Conservation (phyloP, 306 rosid genomes). For the Malus domestica region ASM211411v1 NC_041791.1:35141501-35142000, state of each 20-base stretch:
- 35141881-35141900: background rate
- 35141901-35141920: background rate
- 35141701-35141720: background rate
- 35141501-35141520: no score
- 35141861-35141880: background rate
- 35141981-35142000: no score
- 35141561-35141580: background rate
- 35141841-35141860: conserved; percentile 8
- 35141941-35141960: no score
- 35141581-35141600: background rate
- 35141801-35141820: conserved; percentile 8
- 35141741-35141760: background rate
- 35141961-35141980: no score
- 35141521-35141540: no score
- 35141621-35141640: background rate
- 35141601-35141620: background rate
- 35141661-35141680: conserved; percentile 3
- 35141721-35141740: background rate
- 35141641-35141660: conserved; percentile 4
- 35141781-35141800: conserved; percentile 17
- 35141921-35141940: no score
- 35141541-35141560: no score
- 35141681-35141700: background rate
- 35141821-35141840: conserved; percentile 22
- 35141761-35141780: conserved; percentile 22